Percentiles rank a stretch among this genome's conserved stretches.
phyloP scores from a whole-genome alignment of 371 early-diverging fungal species.

The Sporodiniella umbellata region DNA sequence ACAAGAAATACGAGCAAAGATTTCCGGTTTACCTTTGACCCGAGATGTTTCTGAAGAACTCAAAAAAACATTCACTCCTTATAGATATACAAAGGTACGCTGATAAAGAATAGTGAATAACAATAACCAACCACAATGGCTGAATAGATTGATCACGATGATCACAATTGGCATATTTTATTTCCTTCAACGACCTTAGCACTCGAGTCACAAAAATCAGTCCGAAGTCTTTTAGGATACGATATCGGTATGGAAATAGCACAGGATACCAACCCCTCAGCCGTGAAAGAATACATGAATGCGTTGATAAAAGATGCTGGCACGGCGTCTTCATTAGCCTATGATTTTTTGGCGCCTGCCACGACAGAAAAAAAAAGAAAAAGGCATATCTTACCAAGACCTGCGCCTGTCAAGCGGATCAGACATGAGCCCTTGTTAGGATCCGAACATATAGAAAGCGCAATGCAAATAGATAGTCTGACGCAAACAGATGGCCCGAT shows the following conservation, averaged over 20 bases:
- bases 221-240: background rate
- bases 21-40: conserved; percentile 47
- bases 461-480: too few species aligned
- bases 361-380: conserved; percentile 1
- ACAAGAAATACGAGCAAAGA: conserved; percentile 25
- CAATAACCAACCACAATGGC: background rate
- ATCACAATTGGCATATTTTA: conserved; percentile 50
- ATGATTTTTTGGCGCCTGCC: background rate
- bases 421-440: too few species aligned
- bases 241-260: background rate
- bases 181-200: conserved; percentile 46
- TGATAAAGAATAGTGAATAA: background rate
- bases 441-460: too few species aligned
- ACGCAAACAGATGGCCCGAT: too few species aligned
- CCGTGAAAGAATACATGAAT: background rate
- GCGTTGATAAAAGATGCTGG: conserved; percentile 1
- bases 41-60: conserved; percentile 45
- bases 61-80: conserved; percentile 23
- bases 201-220: conserved; percentile 32
- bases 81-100: conserved; percentile 26
- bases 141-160: conserved; percentile 42
- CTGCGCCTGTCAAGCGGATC: background rate
- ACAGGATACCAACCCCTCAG: background rate
- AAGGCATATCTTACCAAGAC: background rate
- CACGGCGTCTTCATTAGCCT: background rate